These are phyloP conservation scores for Thelonectria rubi DNA, from an alignment of 2,329 filamentous ascomycete species.

Conservation along the genomic window DNA sequence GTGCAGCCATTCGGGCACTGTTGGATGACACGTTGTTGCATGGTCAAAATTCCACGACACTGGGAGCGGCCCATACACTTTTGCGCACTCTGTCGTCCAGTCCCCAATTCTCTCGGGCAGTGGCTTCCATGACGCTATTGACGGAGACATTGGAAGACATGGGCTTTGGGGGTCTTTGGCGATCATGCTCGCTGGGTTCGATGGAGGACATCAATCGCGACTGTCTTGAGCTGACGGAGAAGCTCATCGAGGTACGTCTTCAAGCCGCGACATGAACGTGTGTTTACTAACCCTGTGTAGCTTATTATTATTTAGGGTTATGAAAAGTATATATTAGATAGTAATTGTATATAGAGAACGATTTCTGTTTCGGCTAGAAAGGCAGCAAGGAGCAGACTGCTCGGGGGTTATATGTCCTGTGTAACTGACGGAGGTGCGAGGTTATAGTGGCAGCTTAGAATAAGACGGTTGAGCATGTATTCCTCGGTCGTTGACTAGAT, in stretches of 20 bases:
- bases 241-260: slow-evolving; percentile 65
- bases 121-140: slow-evolving; percentile 59
- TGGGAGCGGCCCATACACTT: slow-evolving; percentile 68
- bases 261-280: too few species aligned
- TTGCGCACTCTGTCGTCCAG: slow-evolving; percentile 67
- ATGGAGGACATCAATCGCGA: slow-evolving; percentile 44
- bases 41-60: slow-evolving; percentile 67
- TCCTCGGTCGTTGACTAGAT: too few species aligned
- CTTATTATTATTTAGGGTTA: too few species aligned
- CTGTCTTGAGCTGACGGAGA: slow-evolving; percentile 64
- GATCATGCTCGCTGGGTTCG: slow-evolving; percentile 61
- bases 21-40: slow-evolving; percentile 70
- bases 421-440: too few species aligned
- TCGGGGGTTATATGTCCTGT: too few species aligned
- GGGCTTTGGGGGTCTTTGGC: slow-evolving; percentile 72
- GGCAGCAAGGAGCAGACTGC: too few species aligned
- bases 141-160: slow-evolving; percentile 65
- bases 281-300: too few species aligned
- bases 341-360: too few species aligned
- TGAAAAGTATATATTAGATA: too few species aligned
- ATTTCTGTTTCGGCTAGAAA: too few species aligned
- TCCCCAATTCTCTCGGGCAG: slow-evolving; percentile 57
- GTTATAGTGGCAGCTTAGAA: too few species aligned
- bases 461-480: too few species aligned
- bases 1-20: slow-evolving; percentile 64